These are phyloP conservation scores for Irpex sp. DNA, from an alignment of 1,284 basidiomycete species.

Conservation along the genomic window DNA sequence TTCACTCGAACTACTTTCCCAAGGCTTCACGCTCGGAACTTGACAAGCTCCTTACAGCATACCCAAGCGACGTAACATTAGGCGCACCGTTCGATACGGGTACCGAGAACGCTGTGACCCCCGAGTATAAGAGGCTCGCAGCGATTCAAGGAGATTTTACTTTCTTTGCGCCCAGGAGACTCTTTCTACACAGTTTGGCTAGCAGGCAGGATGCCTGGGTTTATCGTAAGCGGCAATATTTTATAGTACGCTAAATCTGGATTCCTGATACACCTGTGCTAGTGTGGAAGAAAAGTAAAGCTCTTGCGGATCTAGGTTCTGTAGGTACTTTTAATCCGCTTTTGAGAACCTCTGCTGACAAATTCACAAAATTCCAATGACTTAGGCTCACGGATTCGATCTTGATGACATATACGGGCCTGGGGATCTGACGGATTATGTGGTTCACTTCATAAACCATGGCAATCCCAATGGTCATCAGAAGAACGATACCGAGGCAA, in stretches of 20 bases:
- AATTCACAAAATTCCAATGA: not conserved
- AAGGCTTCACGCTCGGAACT: conserved; percentile 26
- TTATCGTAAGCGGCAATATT: conserved; percentile 35
- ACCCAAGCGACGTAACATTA: conserved; percentile 39
- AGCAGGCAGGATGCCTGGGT: conserved; percentile 45
- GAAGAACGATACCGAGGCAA: not conserved
- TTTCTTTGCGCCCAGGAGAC: conserved; percentile 45
- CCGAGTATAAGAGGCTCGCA: conserved; percentile 49
- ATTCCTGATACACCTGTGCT: not conserved
- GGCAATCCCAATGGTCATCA: conserved; percentile 23
- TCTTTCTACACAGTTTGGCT: conserved; percentile 29
- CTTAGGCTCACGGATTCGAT: conserved; percentile 19
- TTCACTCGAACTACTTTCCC: conserved; percentile 33
- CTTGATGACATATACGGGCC: conserved; percentile 19
- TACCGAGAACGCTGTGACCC: conserved; percentile 37
- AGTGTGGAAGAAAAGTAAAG: conserved; percentile 26
- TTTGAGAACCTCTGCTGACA: not conserved
- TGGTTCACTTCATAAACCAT: conserved; percentile 24
- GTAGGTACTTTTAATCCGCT: conserved; percentile 23
- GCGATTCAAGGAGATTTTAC: conserved; percentile 45
- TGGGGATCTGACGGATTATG: conserved; percentile 22
- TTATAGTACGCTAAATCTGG: not conserved
- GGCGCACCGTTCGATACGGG: conserved; percentile 54
- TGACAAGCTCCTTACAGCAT: conserved; percentile 31
- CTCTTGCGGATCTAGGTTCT: conserved; percentile 39